Conservation (phyloP, 139 green algal genomes). For the Chlamydomonas sp. region DNA sequence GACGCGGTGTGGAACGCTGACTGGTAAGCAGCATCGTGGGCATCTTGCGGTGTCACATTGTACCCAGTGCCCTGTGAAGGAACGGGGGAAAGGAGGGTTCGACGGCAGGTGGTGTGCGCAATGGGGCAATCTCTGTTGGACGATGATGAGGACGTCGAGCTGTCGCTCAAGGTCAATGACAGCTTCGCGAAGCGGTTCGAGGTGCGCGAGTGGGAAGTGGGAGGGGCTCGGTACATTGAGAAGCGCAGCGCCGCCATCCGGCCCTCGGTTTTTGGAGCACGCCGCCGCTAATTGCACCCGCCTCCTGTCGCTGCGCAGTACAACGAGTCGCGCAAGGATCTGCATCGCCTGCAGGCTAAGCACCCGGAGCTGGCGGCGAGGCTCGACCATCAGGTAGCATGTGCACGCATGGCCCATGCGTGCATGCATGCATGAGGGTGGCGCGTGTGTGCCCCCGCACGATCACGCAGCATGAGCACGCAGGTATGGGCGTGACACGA, state of each 20-base stretch:
- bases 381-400: conserved; percentile 27
- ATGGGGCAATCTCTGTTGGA: too few relatives aligned
- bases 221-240: too few relatives aligned
- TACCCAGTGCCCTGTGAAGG: too few relatives aligned
- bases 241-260: neutral
- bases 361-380: conserved; percentile 60
- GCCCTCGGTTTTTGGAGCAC: neutral
- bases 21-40: too few relatives aligned
- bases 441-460: conserved; percentile 31
- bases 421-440: conserved; percentile 12
- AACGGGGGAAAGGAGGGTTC: too few relatives aligned
- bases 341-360: conserved; percentile 72
- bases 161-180: conserved; percentile 54
- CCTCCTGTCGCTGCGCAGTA: conserved; percentile 44
- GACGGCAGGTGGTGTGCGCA: too few relatives aligned
- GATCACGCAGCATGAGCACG: neutral
- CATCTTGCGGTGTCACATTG: too few relatives aligned
- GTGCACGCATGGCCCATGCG: neutral
- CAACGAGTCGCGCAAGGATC: conserved; percentile 73
- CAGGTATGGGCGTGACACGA: neutral
- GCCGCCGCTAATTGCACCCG: neutral
- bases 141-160: conserved; percentile 31
- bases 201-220: conserved; percentile 34
- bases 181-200: conserved; percentile 66
- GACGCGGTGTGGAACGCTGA: too few relatives aligned